Evolutionary conservation across 139 green algal species (phyloP).

Genomic region (Coelastrella sp.): DNA sequence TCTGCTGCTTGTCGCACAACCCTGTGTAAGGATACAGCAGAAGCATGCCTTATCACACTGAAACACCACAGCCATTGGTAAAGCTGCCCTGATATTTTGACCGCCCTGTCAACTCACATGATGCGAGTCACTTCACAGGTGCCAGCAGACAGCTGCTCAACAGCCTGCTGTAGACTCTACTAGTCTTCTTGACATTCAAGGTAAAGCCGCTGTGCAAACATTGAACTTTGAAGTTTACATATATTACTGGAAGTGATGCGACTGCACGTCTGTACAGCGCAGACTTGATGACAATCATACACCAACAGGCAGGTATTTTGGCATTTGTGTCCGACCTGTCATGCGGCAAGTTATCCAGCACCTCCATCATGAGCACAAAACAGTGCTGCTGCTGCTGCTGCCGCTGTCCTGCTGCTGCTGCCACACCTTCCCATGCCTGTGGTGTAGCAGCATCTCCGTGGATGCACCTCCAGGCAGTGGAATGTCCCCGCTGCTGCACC

Average conservation of each 20-base stretch:
- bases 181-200: no score
- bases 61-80: no score
- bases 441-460: slow-evolving; percentile 57
- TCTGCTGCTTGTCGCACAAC: slow-evolving; percentile 31
- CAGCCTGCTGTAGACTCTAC: no score
- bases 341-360: slow-evolving; percentile 92
- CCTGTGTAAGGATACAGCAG: slow-evolving; percentile 13
- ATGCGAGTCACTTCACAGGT: no score
- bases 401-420: background rate
- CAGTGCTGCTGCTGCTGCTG: slow-evolving; percentile 48
- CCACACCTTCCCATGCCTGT: slow-evolving; percentile 52
- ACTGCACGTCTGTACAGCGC: no score
- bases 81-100: no score
- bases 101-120: no score
- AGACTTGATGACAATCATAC: background rate
- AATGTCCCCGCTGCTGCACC: slow-evolving; percentile 24
- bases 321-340: slow-evolving; percentile 53
- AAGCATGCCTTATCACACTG: background rate
- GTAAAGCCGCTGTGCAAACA: no score
- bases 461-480: background rate
- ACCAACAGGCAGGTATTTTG: background rate
- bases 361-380: slow-evolving; percentile 83
- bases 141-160: no score
- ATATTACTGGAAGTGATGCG: no score
- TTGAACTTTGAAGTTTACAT: no score